A percentile compares a stretch with the other conserved stretches of the same genome.
Evolutionary conservation across 495 filamentous ascomycete genomes (phyloP).

Genomic region (Hypoxylon fuscum): DNA sequence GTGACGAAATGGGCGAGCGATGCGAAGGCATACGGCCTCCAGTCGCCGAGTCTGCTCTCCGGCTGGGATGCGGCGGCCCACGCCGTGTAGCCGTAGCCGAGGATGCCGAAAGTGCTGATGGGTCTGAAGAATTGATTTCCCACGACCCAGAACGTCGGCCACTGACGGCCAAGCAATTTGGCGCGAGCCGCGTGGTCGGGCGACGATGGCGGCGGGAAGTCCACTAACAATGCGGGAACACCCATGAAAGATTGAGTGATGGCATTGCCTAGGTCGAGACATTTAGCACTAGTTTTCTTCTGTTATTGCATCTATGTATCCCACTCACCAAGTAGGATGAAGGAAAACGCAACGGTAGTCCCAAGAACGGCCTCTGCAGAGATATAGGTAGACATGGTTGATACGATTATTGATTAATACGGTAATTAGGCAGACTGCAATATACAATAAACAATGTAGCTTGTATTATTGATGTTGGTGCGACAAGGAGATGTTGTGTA

Average conservation of each 20-base stretch:
- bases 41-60: slow-evolving; percentile 43
- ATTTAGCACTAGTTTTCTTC: slow-evolving; percentile 11
- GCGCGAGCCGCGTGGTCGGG: slow-evolving; percentile 50
- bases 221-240: slow-evolving; percentile 56
- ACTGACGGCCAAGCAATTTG: slow-evolving; percentile 55
- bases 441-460: too few species aligned
- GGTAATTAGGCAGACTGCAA: too few species aligned
- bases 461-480: too few species aligned
- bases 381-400: slow-evolving; percentile 26
- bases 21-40: slow-evolving; percentile 50
- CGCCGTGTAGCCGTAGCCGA: slow-evolving; percentile 55
- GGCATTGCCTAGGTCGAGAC: slow-evolving; percentile 51
- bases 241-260: slow-evolving; percentile 63
- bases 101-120: slow-evolving; percentile 56
- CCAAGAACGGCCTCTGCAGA: slow-evolving; percentile 45
- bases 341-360: slow-evolving; percentile 52
- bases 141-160: slow-evolving; percentile 58
- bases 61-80: slow-evolving; percentile 36
- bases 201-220: slow-evolving; percentile 54
- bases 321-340: slow-evolving; percentile 55
- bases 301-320: not conserved
- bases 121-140: slow-evolving; percentile 61
- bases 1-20: slow-evolving; percentile 54
- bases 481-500: too few species aligned
- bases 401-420: not conserved